A percentile compares a stretch with the other conserved stretches of the same genome.
These are phyloP conservation scores for Eucalyptus decipiens DNA, from an alignment of 345 rosid species.

Conservation along the genomic window DNA sequence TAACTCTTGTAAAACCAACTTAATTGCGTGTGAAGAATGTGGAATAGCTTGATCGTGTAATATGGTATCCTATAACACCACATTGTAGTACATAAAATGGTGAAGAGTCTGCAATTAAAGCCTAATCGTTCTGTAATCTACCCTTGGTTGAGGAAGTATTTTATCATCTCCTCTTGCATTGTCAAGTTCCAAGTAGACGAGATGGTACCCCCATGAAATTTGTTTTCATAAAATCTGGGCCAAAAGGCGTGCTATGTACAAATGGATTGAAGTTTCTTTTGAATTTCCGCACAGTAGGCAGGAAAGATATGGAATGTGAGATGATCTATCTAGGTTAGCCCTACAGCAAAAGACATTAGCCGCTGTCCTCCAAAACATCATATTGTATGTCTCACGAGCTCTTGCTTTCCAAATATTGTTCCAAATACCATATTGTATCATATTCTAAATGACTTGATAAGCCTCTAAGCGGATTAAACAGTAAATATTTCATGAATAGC, in stretches of 20 bases:
- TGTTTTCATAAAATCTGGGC: background rate
- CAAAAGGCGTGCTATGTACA: background rate
- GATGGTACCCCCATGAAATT: background rate
- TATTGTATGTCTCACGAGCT: background rate
- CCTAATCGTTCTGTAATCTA: too few species aligned
- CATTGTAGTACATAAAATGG: background rate
- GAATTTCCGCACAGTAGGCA: background rate
- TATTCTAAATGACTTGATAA: background rate
- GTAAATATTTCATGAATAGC: background rate
- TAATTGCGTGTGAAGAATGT: background rate
- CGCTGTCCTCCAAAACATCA: background rate
- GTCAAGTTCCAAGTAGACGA: background rate
- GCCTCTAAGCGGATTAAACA: background rate
- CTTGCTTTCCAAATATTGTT: background rate
- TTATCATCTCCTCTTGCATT: background rate
- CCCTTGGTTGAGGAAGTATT: background rate
- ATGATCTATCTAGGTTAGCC: background rate
- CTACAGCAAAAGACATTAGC: background rate
- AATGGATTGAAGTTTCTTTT: background rate
- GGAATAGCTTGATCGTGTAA: background rate
- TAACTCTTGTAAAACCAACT: background rate
- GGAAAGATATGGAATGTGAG: background rate
- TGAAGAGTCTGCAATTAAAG: background rate
- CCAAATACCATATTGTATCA: background rate
- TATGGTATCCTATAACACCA: background rate